Evolutionary conservation across 2,329 filamentous ascomycete genomes (phyloP).

Genomic region (Thielaviopsis cerberus): DNA sequence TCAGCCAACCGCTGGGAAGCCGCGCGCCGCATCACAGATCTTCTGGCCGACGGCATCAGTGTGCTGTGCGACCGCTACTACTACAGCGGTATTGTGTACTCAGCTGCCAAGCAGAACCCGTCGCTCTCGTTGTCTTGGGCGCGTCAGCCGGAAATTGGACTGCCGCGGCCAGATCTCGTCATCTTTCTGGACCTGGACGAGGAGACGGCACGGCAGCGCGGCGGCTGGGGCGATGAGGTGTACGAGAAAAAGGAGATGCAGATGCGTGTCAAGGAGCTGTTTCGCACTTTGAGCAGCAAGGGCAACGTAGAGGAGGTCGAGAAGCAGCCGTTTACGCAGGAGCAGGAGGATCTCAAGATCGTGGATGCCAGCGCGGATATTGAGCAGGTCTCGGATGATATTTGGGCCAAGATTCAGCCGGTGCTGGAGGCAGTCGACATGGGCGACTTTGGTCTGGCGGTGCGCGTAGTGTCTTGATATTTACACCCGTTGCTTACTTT

Average conservation of each 20-base stretch:
- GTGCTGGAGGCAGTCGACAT: slow-evolving; percentile 30
- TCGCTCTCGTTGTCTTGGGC: slow-evolving; percentile 60
- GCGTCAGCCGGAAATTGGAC: slow-evolving; percentile 62
- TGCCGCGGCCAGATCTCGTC: slow-evolving; percentile 73
- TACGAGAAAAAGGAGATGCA: slow-evolving; percentile 82
- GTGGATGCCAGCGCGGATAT: slow-evolving; percentile 34
- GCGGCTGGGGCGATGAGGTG: slow-evolving; percentile 75
- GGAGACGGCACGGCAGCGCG: slow-evolving; percentile 50
- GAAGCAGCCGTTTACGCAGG: slow-evolving; percentile 23
- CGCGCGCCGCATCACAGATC: slow-evolving; percentile 28
- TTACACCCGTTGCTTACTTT: background rate
- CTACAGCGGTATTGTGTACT: slow-evolving; percentile 86
- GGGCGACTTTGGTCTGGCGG: slow-evolving; percentile 27
- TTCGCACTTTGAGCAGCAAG: slow-evolving; percentile 25
- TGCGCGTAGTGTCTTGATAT: slow-evolving; percentile 24
- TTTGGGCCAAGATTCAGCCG: slow-evolving; percentile 33
- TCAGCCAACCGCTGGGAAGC: slow-evolving; percentile 81
- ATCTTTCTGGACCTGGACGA: slow-evolving; percentile 72
- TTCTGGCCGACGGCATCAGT: slow-evolving; percentile 47
- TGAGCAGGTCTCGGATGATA: slow-evolving; percentile 36
- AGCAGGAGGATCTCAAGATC: slow-evolving; percentile 34
- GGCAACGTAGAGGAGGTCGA: slow-evolving; percentile 15
- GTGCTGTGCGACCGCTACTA: slow-evolving; percentile 87
- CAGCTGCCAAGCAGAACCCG: slow-evolving; percentile 65
- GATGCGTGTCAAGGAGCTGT: slow-evolving; percentile 54